A percentile compares a stretch with the other conserved stretches of the same genome.
Evolutionary conservation across 192 early-diverging fungal species (phyloP).

Genomic region (Chytriomyces sp.): DNA sequence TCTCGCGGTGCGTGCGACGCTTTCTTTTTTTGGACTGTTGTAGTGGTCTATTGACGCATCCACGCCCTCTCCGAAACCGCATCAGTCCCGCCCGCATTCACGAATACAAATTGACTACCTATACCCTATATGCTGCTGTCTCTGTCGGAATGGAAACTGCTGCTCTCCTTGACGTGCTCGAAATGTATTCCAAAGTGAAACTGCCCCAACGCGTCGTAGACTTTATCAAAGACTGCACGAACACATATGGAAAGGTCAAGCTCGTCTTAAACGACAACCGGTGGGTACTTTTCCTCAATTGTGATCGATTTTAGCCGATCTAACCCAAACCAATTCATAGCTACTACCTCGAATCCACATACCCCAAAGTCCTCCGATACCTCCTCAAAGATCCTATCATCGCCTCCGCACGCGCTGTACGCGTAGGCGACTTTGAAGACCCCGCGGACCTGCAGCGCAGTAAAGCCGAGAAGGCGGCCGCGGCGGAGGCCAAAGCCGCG

Average conservation of each 20-base stretch:
- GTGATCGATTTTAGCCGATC: not conserved
- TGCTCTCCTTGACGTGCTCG: constrained; percentile 88
- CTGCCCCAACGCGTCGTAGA: constrained; percentile 79
- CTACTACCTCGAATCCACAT: constrained; percentile 92
- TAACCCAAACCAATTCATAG: constrained; percentile 21
- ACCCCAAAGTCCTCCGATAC: constrained; percentile 84
- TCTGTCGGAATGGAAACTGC: constrained; percentile 94
- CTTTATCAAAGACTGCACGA: constrained; percentile 84
- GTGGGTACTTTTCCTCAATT: constrained; percentile 23
- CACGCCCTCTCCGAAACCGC: not conserved
- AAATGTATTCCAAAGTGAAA: constrained; percentile 70
- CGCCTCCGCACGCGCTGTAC: constrained; percentile 62
- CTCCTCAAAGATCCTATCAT: constrained; percentile 82
- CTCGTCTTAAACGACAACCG: constrained; percentile 92
- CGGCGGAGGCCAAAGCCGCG: not conserved
- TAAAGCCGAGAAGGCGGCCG: not conserved
- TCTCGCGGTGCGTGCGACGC: constrained; percentile 38
- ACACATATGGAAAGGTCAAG: constrained; percentile 97
- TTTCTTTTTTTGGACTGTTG: not conserved
- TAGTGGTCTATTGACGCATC: not conserved
- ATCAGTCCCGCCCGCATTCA: constrained; percentile 63
- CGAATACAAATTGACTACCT: constrained; percentile 95
- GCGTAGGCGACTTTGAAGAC: constrained; percentile 47
- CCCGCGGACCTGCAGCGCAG: not conserved
- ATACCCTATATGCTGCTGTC: constrained; percentile 96